These are phyloP conservation scores for Neonectria hederae DNA, from an alignment of 2,329 filamentous ascomycete species.

Conservation along the genomic window DNA sequence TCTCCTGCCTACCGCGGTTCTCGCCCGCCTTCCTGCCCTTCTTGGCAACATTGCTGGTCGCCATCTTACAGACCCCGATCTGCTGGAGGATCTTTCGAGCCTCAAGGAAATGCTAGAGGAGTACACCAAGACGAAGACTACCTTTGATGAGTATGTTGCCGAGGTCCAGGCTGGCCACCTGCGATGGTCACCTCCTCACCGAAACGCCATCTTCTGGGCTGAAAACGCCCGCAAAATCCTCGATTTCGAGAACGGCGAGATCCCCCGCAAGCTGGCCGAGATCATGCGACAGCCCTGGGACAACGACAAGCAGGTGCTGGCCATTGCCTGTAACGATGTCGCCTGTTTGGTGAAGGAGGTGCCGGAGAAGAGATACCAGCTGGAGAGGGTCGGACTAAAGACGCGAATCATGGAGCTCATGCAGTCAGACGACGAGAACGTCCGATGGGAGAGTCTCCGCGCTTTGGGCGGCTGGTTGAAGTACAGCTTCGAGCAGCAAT, in stretches of 20 bases:
- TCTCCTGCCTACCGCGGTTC: conserved; percentile 83
- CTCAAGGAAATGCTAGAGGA: conserved; percentile 72
- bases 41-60: conserved; percentile 70
- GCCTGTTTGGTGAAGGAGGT: conserved; percentile 90
- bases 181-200: conserved; percentile 92
- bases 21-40: conserved; percentile 80
- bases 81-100: conserved; percentile 68
- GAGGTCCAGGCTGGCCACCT: conserved; percentile 88
- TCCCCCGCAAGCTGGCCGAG: conserved; percentile 83
- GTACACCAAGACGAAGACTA: conserved; percentile 76
- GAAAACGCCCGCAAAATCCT: conserved; percentile 90
- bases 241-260: conserved; percentile 80
- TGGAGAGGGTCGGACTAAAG: conserved; percentile 89
- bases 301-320: conserved; percentile 88
- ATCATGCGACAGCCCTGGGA: conserved; percentile 79
- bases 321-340: conserved; percentile 92
- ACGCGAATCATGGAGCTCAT: conserved; percentile 91
- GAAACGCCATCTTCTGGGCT: conserved; percentile 86
- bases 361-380: conserved; percentile 79
- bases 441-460: conserved; percentile 91
- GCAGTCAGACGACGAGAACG: conserved; percentile 86
- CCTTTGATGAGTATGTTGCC: conserved; percentile 88
- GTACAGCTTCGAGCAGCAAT: conserved; percentile 66
- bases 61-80: conserved; percentile 71
- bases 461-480: conserved; percentile 76